Evolutionary conservation across 805 yeast species (phyloP), one percentile per base, ranked within the genome.

Genomic region (Starmerella vaccinii): DNA sequence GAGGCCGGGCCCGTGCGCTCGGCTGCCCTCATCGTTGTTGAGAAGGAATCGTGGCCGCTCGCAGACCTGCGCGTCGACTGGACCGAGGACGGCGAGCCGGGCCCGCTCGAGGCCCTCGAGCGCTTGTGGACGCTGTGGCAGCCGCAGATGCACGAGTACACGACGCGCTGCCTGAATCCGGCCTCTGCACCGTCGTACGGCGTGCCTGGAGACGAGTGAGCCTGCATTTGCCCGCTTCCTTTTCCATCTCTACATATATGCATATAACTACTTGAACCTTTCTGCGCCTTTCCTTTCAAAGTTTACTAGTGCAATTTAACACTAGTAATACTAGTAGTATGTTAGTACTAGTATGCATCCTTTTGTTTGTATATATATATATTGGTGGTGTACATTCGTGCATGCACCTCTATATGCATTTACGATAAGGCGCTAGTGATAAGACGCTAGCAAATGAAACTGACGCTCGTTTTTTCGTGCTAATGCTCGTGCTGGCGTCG

Each of bases 121-220:
- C 34, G 32, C 9, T 16, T 55, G 24, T 55, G 58, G 58, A 42
- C 32, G 13, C 44, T 55, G 13, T 55, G 47, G 41, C 27, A 24
- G 27, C 58, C 58, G 7, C 58, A 55, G 49, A 55, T 55, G 58
- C 44, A 49, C 32, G 58, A 49, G 46, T 55, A 55, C 21, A 52
- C 49, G 24, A 45, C 47, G 22, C 46, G 58, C 7, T 40, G 54
- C 19, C 27, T 52, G 19, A 45, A 55, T 30, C 58, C 58, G n/a
- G 33, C 13, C 5, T 19, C 41, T 4, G 58, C 58, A 16, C 58
- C 58, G 5, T 50, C 56, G 19, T 55, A 55, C 39, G 58, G 58
- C 9, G 58, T 55, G 3, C 58, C 58, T 1, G 58, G 58, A 12
- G 56, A 55, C 38, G 54, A 49, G 35, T 55, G 46, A 32, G 9